These are phyloP conservation scores for Dendrobium nobile DNA, from an alignment of 106 monocot genomes.

Conservation along the genomic window DNA sequence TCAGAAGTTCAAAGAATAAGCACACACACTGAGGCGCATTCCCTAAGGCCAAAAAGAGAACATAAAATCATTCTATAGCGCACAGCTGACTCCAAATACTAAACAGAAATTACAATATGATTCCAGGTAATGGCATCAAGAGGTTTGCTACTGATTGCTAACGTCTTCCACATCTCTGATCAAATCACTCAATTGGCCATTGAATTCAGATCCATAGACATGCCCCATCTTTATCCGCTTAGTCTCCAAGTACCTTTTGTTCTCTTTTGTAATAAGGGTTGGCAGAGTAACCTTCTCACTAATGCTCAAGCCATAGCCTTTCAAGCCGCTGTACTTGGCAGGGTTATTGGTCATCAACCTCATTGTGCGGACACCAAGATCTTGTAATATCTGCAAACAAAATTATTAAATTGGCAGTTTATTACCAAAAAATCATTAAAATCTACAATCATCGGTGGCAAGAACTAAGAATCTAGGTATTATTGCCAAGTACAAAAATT, in stretches of 20 bases:
- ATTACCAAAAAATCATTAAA: background rate
- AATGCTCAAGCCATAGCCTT: conserved; percentile 85
- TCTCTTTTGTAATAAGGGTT: conserved; percentile 89
- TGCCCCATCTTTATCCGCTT: conserved; percentile 92
- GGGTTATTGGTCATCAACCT: conserved; percentile 90
- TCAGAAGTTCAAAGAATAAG: too few relatives aligned
- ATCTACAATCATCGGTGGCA: background rate
- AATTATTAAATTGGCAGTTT: background rate
- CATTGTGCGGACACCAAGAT: conserved; percentile 93
- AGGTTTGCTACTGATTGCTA: background rate
- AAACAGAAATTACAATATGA: too few relatives aligned
- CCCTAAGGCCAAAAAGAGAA: too few relatives aligned
- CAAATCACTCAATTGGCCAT: conserved; percentile 7
- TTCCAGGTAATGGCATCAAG: too few relatives aligned
- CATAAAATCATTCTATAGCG: too few relatives aligned
- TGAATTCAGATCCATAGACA: conserved; percentile 58
- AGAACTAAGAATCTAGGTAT: background rate
- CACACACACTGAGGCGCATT: too few relatives aligned
- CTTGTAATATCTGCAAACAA: conserved; percentile 67
- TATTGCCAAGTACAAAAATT: too few relatives aligned
- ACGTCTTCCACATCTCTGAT: background rate
- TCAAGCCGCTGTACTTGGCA: conserved; percentile 75
- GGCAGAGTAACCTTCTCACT: conserved; percentile 67
- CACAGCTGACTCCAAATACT: too few relatives aligned
- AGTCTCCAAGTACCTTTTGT: conserved; percentile 76